Evolutionary conservation across 768 basidiomycete genomes (phyloP), one percentile per base, ranked within the genome.

Genomic region (Mrakia hoshinonis): DNA sequence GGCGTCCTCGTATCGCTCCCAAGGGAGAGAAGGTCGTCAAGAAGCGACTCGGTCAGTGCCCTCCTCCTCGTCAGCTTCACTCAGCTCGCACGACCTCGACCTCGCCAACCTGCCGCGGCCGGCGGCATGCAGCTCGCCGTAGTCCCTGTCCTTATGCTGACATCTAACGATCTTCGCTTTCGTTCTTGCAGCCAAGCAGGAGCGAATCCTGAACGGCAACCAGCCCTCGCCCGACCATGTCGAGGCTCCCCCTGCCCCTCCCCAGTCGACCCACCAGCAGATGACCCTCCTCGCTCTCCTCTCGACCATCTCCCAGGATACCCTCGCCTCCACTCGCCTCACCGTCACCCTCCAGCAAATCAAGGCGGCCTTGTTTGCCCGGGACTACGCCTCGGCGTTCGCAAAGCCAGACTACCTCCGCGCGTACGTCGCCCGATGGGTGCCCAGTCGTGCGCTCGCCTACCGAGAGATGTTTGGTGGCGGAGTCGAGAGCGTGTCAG

Each of bases 391-490:
- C 20, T 47, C 46, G 26, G 72, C 72, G 20, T 73, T 73, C 61
- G 70, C 54, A 3, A 60, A 39, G 39, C 49, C 61, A 10, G 67
- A 73, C 5, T 73, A 64, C 46, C 72, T 73, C 15, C 61, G 67
- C 15, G 72, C 72, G 0, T 73, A 73, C 52, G 66, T 73, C 62
- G 72, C 72, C 4, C 58, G 72, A 18, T 73, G 72, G 72, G 72
- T 73, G 0, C 72, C 72, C 22, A 51, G 67, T 12, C 48, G 72
- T 13, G 72, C 72, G 15, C 46, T 73, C 24, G 72, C 61, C 0
- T 73, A 73, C 61, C 34, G 72, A 38, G 72, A 68, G 24, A 68
- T 73, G 66, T 39, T 73, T 7, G 66, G 66, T 10, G 72, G 67
- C 12, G 46, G 64, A 4, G 43, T 66, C 11, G 64, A 66, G 46